phyloP scores from a whole-genome alignment of 2,329 filamentous ascomycete species.

The Talaromyces sp. region DNA sequence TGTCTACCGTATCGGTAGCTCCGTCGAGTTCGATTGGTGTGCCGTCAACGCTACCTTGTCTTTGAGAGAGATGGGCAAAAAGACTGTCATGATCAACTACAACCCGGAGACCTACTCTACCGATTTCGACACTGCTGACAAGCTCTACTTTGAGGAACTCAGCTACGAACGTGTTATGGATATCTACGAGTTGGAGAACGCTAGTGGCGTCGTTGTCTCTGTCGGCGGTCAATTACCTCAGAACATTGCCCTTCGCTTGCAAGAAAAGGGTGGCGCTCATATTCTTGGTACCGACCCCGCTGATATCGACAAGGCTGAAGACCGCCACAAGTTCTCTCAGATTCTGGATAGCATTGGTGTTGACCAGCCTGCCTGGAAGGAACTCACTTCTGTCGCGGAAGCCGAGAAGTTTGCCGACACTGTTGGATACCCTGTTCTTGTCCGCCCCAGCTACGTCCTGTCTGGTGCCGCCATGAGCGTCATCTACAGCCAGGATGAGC shows the following conservation, averaged over 20 bases:
- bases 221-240: slow-evolving; percentile 95
- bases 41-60: slow-evolving; percentile 85
- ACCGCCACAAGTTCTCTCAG: slow-evolving; percentile 96
- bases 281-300: slow-evolving; percentile 88
- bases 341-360: slow-evolving; percentile 96
- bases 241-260: slow-evolving; percentile 91
- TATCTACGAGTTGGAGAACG: slow-evolving; percentile 88
- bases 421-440: slow-evolving; percentile 90
- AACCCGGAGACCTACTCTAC: slow-evolving; percentile 80
- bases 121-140: slow-evolving; percentile 85
- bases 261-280: slow-evolving; percentile 84
- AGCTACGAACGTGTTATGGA: slow-evolving; percentile 98
- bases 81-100: slow-evolving; percentile 96
- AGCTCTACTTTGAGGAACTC: slow-evolving; percentile 93
- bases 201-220: slow-evolving; percentile 86
- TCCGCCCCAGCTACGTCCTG: slow-evolving; percentile 91
- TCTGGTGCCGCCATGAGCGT: slow-evolving; percentile 99
- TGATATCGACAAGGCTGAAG: slow-evolving; percentile 97
- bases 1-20: slow-evolving; percentile 96
- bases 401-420: slow-evolving; percentile 81
- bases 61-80: slow-evolving; percentile 81
- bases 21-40: slow-evolving; percentile 99
- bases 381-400: slow-evolving; percentile 82
- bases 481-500: slow-evolving; percentile 79
- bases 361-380: slow-evolving; percentile 97